Evolutionary conservation across 768 basidiomycete genomes (phyloP).

Genomic region (Leccinum aurantiacum): DNA sequence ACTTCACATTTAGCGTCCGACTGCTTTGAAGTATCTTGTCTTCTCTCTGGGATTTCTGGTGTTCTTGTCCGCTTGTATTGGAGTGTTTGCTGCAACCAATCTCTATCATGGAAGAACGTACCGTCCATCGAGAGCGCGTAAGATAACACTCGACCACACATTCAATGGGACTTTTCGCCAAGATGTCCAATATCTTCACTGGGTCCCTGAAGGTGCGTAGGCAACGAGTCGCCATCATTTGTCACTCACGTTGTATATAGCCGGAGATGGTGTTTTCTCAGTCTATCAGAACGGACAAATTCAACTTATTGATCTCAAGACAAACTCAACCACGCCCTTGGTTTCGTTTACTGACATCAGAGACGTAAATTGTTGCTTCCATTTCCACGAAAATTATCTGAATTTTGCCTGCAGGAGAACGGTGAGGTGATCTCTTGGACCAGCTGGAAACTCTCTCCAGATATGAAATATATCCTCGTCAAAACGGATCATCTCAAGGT

Average conservation of each 20-base stretch:
- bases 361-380: constrained; percentile 48
- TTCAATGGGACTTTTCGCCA: constrained; percentile 87
- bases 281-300: constrained; percentile 60
- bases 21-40: constrained; percentile 61
- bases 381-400: background rate
- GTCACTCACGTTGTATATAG: constrained; percentile 41
- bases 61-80: constrained; percentile 63
- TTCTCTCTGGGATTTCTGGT: constrained; percentile 61
- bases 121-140: constrained; percentile 53
- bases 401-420: constrained; percentile 43
- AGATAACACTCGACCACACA: constrained; percentile 84
- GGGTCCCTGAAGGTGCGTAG: constrained; percentile 87
- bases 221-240: background rate
- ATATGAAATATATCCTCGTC: constrained; percentile 87
- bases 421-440: constrained; percentile 51
- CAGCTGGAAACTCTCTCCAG: constrained; percentile 83
- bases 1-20: constrained; percentile 38
- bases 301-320: constrained; percentile 77
- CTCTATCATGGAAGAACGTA: constrained; percentile 59
- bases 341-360: constrained; percentile 58
- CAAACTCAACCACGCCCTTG: constrained; percentile 63
- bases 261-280: constrained; percentile 93
- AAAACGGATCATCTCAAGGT: constrained; percentile 77
- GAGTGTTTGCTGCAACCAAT: constrained; percentile 71
- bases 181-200: constrained; percentile 53